Evolutionary conservation across 169 alveolate genomes (phyloP).

Genomic region (Eimeria necatrix): DNA sequence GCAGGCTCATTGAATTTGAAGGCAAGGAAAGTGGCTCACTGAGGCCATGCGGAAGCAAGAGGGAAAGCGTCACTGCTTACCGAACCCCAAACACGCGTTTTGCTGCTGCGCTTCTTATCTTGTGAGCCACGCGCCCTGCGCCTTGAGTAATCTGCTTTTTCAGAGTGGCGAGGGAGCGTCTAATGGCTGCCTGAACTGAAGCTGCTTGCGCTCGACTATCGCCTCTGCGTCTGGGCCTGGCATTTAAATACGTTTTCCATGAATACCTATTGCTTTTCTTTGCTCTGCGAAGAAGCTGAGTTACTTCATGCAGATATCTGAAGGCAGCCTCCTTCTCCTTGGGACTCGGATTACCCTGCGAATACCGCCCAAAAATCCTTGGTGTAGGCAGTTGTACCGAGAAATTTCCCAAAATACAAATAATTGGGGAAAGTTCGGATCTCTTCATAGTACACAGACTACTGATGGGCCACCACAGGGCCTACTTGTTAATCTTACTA

Average conservation of each 20-base stretch:
- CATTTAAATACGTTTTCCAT: conserved; percentile 69
- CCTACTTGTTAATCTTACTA: no score
- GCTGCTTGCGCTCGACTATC: conserved; percentile 32
- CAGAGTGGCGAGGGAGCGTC: conserved; percentile 46
- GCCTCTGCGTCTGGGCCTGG: conserved; percentile 46
- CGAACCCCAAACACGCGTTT: conserved; percentile 41
- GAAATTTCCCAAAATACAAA: no score
- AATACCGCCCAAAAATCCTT: background rate
- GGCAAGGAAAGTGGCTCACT: background rate
- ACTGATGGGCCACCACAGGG: no score
- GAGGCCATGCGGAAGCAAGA: background rate
- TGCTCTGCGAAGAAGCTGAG: conserved; percentile 64
- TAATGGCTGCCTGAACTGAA: conserved; percentile 30
- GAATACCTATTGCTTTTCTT: conserved; percentile 59
- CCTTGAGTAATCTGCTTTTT: background rate
- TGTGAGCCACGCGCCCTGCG: background rate
- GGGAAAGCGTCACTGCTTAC: background rate
- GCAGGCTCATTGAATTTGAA: no score
- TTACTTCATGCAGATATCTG: conserved; percentile 25
- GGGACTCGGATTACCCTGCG: conserved; percentile 48
- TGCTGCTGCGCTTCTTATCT: conserved; percentile 48
- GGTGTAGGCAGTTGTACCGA: no score
- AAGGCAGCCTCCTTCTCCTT: conserved; percentile 52
- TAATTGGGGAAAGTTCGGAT: no score
- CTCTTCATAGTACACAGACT: no score